Percentiles rank a stretch among this genome's conserved stretches.
Evolutionary conservation across 2,329 filamentous ascomycete species (phyloP).

Genomic region (Eutypella sp.): DNA sequence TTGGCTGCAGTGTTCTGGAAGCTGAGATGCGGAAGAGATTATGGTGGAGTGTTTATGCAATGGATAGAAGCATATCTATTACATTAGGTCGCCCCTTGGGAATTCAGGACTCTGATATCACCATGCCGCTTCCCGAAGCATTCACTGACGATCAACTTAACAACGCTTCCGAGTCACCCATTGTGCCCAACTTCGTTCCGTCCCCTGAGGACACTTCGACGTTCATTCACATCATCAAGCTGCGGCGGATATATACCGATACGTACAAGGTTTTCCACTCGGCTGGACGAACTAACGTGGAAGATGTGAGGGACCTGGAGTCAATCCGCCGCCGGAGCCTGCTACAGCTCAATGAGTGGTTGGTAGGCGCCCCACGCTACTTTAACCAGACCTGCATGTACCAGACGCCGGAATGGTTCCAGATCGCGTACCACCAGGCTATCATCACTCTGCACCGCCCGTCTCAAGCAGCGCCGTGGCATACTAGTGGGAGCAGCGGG

Average conservation of each 20-base stretch:
- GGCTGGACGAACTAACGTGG: background rate
- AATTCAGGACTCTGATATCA: slow-evolving; percentile 20
- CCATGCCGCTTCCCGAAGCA: slow-evolving; percentile 5
- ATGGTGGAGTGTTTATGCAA: slow-evolving; percentile 26
- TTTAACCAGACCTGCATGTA: slow-evolving; percentile 15
- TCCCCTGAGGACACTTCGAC: slow-evolving; percentile 16
- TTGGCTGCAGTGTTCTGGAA: slow-evolving; percentile 5
- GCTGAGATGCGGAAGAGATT: slow-evolving; percentile 22
- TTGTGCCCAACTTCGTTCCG: slow-evolving; percentile 7
- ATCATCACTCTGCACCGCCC: slow-evolving; percentile 9
- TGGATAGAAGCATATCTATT: slow-evolving; percentile 20
- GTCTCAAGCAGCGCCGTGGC: slow-evolving; percentile 5
- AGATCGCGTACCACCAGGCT: slow-evolving; percentile 23
- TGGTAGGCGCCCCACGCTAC: slow-evolving; percentile 20
- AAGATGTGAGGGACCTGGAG: background rate
- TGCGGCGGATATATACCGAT: slow-evolving; percentile 18
- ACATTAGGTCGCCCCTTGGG: slow-evolving; percentile 19
- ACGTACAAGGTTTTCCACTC: slow-evolving; percentile 10
- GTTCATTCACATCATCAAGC: slow-evolving; percentile 21
- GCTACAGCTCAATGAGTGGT: slow-evolving; percentile 16
- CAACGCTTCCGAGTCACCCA: background rate
- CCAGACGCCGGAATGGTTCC: slow-evolving; percentile 24
- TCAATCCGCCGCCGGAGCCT: slow-evolving; percentile 11
- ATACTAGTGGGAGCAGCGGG: too few species aligned
- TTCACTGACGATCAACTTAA: background rate